Base-by-base conservation (phyloP, 1,284 basidiomycete genomes). In the Taiwanofungus camphoratus region DNA sequence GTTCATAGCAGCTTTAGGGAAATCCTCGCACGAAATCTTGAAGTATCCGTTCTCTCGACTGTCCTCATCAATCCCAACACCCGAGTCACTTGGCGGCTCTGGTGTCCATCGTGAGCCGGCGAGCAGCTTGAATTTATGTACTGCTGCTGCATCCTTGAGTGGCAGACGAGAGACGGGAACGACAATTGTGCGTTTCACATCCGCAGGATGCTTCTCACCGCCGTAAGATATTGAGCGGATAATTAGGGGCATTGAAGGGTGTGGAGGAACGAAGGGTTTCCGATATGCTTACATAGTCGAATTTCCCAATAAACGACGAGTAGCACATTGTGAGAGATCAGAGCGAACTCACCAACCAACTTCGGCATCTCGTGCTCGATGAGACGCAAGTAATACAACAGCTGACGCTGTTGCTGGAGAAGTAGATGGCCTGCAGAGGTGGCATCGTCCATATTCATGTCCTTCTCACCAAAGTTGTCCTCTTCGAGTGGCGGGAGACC, bases 11-110 rank as follows among this genome's bases (percentile, higher is more conserved):
- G 80, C 73, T 52, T 78, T 72, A 3, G 81, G 79, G 61, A 89
- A 91, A 59, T 86, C 77, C 55, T 92, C 92, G 59, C 87, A 89
- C 1, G 86, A 76, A 46, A 94, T 87, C 66, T 91, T 92, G 60
- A 94, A 70, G 64, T 76, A 92, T 7, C 90, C 90, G 44, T 88
- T 74, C 45, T 70, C 73, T 54, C 75, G 77, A 29, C 63, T 63
- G 26, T 66, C 63, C 39, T 71, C 67, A 15, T 59, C 48, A 16
- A 52, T 62, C 22, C 53, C 65, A 61, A 67, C 66, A 50, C 87
- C 88, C 23, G 78, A 71, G 51, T 88, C 82, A 19, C 70, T 64
- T 3, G 88, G 87, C 21, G 81, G 76, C 20, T 78, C 73, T 4
- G 78, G 79, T 12, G 82, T 77, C 91, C 91, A 94, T 43, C 92